A percentile compares a stretch with the other conserved stretches of the same genome.
These are phyloP conservation scores for Proliferodiscus dingleyae DNA, from an alignment of 2,329 filamentous ascomycete genomes.

Conservation along the genomic window DNA sequence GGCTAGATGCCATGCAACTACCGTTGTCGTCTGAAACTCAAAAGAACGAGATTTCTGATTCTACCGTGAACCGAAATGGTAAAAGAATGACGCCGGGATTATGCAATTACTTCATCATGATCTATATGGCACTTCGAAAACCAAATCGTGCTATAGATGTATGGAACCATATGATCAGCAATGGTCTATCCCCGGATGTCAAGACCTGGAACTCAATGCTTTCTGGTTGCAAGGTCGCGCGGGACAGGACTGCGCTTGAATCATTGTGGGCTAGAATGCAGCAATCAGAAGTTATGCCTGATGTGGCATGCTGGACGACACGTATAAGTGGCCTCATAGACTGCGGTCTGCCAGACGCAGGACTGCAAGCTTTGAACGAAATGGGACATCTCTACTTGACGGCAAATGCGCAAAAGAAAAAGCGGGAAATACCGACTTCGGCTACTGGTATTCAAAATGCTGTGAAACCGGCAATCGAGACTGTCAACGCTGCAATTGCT, in stretches of 20 bases:
- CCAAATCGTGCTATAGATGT: conserved; percentile 44
- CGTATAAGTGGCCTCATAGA: conserved; percentile 63
- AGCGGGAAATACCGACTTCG: conserved; percentile 17
- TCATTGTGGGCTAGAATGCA: conserved; percentile 63
- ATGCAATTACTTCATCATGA: conserved; percentile 42
- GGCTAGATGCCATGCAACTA: conserved; percentile 22
- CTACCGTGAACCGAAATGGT: background rate
- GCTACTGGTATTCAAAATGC: conserved; percentile 32
- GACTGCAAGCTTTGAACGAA: conserved; percentile 59
- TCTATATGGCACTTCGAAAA: conserved; percentile 41
- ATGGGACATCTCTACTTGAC: conserved; percentile 57
- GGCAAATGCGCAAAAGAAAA: conserved; percentile 18
- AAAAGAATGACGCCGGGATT: conserved; percentile 25
- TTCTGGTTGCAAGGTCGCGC: conserved; percentile 58
- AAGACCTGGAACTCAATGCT: conserved; percentile 71
- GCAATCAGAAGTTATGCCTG: conserved; percentile 52
- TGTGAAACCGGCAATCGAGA: conserved; percentile 56
- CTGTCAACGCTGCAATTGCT: conserved; percentile 67
- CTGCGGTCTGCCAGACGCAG: conserved; percentile 47
- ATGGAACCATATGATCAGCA: conserved; percentile 51
- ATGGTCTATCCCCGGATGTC: conserved; percentile 53
- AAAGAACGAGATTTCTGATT: background rate
- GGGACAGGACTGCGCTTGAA: conserved; percentile 55
- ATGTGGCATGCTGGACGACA: conserved; percentile 64
- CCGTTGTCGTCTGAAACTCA: conserved; percentile 13